Evolutionary conservation across 352 stramenopile species (phyloP), one percentile per base, ranked within the genome.

Genomic region (Phytophthora ramorum): DNA sequence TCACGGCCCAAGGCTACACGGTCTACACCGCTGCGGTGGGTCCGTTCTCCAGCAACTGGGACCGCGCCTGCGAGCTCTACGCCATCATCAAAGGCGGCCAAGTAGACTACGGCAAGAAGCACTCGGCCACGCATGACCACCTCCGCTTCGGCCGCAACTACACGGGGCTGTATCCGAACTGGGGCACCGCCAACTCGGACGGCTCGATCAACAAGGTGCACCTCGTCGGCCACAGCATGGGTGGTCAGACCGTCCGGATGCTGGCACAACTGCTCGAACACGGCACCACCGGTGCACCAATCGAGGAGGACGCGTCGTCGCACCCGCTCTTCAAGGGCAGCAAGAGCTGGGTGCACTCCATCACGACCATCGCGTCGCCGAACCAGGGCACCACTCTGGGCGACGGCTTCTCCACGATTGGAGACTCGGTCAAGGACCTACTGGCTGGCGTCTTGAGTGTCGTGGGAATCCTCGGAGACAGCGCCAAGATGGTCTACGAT

Each of bases 201-300:
- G 80, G 81, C 16, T 75, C 66, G 6, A 64, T 89, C 49, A 83
- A 90, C 52, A 91, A 89, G 52, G 57, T 93, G 1, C 83, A 92
- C 51, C 56, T 93, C 14, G 17, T 93, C 3, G 83, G 85, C n/a
- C 85, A 94, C 80, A 90, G 78, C 34, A 92, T 94, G 83, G 85
- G 85, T 35, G 85, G 85, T 14, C 78, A 87, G 59, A 94, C 85
- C 8, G 70, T 91, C n/a, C 80, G 85, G 38, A 94, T 91, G 81
- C 67, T 94, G 10, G 58, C 83, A 19, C 78, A 92, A 64, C 20
- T 94, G 22, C 71, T 92, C 0, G 51, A 58, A 14, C 66, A 90
- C 7, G 86, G 86, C 7, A 75, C 59, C 0, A 75, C 58, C 6
- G 81, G 78, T 0, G 75, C 84, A 1, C 81, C 74, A 0, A 65